Evolutionary conservation across 2,329 filamentous ascomycete species (phyloP), one percentile per base, ranked within the genome.

Genomic region (Neurospora crassa): DNA sequence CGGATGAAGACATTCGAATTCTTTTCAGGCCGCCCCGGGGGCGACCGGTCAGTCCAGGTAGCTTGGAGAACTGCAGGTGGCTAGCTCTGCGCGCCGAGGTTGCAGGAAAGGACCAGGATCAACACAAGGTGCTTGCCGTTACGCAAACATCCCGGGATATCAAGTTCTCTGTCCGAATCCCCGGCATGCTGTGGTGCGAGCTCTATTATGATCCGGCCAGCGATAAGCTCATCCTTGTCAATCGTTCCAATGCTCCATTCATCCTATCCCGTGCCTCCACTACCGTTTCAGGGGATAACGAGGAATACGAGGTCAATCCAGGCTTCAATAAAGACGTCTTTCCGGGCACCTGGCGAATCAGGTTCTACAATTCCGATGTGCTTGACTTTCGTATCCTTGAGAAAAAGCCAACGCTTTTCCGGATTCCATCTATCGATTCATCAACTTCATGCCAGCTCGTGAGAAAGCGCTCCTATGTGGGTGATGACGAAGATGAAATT

Each of bases 141-240:
- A 88, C 86, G 74, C 87, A 89, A 80, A 89, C 87, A 5, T 82
- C 84, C 73, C 84, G 84, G 76, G 86, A 89, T 78, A 87, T 88
- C 82, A 88, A 87, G 73, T 88, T 88, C 76, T 85, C 85, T 47
- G 85, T 89, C 72, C 82, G 84, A 68, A 86, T 89, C 71, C 87
- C 86, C 5, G 82, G 83, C 18, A 82, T 84, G 5, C 75, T 89
- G n/a, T 88, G 85, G 85, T 88, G 86, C 77, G 86, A 88, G 77
- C 80, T 89, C 43, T 89, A 88, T 75, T 89, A 88, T 74, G 85
- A 89, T 77, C 86, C 87, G 18, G 81, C 83, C 73, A 88, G 86
- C 79, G 87, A 89, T 77, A 84, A 85, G 77, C 83, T 87, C 74
- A 86, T 89, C 72, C 82, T 89, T 37, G 78, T 84, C 69, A 89